Conservation (phyloP, 768 basidiomycete species). For the Nevesoporus exiguus region DNA sequence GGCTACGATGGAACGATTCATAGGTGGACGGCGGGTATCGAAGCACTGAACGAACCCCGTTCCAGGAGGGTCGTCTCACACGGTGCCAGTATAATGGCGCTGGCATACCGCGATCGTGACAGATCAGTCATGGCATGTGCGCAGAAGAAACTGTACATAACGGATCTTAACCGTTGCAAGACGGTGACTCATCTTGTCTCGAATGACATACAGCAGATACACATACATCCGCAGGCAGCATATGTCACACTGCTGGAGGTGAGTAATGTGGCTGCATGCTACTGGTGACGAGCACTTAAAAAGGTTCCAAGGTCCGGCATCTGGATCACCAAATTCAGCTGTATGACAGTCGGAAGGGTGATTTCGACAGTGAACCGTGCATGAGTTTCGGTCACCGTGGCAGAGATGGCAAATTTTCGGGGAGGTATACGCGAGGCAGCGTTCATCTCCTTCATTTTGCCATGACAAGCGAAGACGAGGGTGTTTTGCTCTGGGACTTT, state of each 20-base stretch:
- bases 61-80: slow-evolving; percentile 31
- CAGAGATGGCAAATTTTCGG: slow-evolving; percentile 20
- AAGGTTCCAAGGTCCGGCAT: slow-evolving; percentile 41
- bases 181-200: slow-evolving; percentile 33
- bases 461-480: slow-evolving; percentile 44
- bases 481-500: slow-evolving; percentile 48
- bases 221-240: slow-evolving; percentile 42
- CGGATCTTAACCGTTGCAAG: slow-evolving; percentile 38
- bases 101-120: slow-evolving; percentile 38
- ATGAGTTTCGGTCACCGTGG: slow-evolving; percentile 44
- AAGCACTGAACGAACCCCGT: slow-evolving; percentile 20
- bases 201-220: slow-evolving; percentile 42
- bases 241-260: slow-evolving; percentile 48
- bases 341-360: slow-evolving; percentile 42
- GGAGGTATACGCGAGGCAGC: slow-evolving; percentile 38
- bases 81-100: slow-evolving; percentile 31
- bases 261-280: slow-evolving; percentile 23
- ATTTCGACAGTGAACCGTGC: slow-evolving; percentile 39
- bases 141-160: slow-evolving; percentile 33
- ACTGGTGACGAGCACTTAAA: slow-evolving; percentile 10
- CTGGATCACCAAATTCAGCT: slow-evolving; percentile 48
- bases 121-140: slow-evolving; percentile 36
- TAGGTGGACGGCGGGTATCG: slow-evolving; percentile 35
- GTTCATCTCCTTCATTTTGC: slow-evolving; percentile 41
- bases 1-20: slow-evolving; percentile 44